Evolutionary conservation across 805 yeast genomes (phyloP), one percentile per base, ranked within the genome.

Genomic region (Osmozyma mogii): DNA sequence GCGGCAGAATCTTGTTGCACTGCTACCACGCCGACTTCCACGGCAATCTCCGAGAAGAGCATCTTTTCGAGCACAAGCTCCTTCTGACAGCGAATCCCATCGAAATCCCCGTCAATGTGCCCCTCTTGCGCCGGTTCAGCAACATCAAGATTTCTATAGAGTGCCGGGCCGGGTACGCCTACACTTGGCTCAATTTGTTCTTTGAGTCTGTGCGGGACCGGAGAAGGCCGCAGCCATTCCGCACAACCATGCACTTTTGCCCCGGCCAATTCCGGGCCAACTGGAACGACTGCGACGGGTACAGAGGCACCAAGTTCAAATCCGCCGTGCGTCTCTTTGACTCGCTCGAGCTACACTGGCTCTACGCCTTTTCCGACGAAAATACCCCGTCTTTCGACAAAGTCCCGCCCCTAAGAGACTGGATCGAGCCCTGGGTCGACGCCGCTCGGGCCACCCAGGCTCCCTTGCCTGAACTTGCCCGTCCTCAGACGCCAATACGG

Each of bases 271-370:
- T 12, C 17, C 13, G 10, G 78, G 78, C 18, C 9, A 15, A 13
- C 7, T 54, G 61, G 62, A 58, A 60, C 3, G 65, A 70, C 0
- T 56, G 79, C 41, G 94, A 83, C 51, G 94, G 94, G 0, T 65
- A 64, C 34, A 66, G 68, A 38, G 94, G 92, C 2, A 65, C 75
- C 1, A 44, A 47, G n/a, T 59, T 58, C 26, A 69, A 66, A 38
- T 87, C 87, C 0, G 20, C 32, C 9, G 32, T 57, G 3, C 58
- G 61, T 36, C 41, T 69, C 8, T 78, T 81, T 42, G 77, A 75
- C n/a, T 30, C 53, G 8, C 41, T 76, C 5, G 65, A 61, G 29
- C 44, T 73, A 8, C 49, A 45, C 22, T 65, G 70, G 70, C 34
- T 29, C 7, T 31, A 32, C 17, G 6, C 23, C 9, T 10, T 6